Evolutionary conservation across 305 asterid genomes (phyloP).

Genomic region (Withania somnifera): DNA sequence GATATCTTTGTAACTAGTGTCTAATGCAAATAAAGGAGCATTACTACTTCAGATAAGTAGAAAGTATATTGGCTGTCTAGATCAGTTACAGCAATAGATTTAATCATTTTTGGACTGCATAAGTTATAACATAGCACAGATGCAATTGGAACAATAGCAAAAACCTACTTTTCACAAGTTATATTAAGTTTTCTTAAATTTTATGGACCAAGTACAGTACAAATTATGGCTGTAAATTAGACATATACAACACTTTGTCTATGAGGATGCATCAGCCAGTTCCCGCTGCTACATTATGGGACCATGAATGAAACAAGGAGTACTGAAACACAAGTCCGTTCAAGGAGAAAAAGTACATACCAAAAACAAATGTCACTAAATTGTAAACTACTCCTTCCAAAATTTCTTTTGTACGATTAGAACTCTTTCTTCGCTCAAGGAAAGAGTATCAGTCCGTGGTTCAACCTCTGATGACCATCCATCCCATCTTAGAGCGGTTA

Average conservation of each 20-base stretch:
- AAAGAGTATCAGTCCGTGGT: constrained; percentile 49
- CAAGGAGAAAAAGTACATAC: not conserved
- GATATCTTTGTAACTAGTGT: not conserved
- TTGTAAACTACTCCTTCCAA: constrained; percentile 30
- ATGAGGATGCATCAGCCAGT: not conserved
- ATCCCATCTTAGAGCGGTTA: constrained; percentile 73
- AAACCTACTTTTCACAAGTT: not conserved
- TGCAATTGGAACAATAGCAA: not conserved
- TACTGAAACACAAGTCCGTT: not conserved
- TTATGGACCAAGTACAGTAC: not conserved
- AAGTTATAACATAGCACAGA: not conserved
- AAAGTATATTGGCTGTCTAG: not conserved
- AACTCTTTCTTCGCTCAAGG: constrained; percentile 52
- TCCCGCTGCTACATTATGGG: not conserved
- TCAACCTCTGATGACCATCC: constrained; percentile 73
- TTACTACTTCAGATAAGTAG: not conserved
- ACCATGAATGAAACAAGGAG: not conserved
- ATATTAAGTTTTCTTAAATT: not conserved
- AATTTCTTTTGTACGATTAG: constrained; percentile 47
- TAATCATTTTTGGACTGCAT: not conserved
- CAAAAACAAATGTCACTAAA: constrained; percentile 11
- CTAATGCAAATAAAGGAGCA: not conserved
- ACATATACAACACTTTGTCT: not conserved
- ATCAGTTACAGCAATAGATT: not conserved
- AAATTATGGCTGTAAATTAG: not conserved